These are phyloP conservation scores for Rosa lucieae DNA, from an alignment of 306 rosid species.

Conservation along the genomic window DNA sequence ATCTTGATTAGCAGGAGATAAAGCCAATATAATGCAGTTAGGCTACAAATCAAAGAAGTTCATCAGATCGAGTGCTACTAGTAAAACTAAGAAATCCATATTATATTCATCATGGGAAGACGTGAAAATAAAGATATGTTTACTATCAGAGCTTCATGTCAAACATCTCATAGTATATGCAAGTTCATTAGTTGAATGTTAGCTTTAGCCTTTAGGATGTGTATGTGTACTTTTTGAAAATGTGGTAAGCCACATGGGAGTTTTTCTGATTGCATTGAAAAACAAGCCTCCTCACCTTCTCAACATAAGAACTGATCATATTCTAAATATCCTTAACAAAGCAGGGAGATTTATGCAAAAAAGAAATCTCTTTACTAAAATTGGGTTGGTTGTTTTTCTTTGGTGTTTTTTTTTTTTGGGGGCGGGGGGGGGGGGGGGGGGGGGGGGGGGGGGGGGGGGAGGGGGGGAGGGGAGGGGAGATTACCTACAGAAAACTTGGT, in stretches of 20 bases:
- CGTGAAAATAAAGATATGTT: no score
- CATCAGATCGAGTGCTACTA: no score
- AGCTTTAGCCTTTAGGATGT: background rate
- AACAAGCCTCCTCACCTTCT: slow-evolving; percentile 62
- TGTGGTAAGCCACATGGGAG: background rate
- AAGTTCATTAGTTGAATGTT: background rate
- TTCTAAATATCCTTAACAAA: slow-evolving; percentile 87
- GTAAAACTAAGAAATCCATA: no score
- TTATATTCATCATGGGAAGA: no score
- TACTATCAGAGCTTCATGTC: no score
- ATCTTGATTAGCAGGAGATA: no score
- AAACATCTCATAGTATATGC: no score
- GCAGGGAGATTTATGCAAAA: slow-evolving; percentile 28
- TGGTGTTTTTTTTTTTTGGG: no score
- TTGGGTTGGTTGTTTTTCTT: no score
- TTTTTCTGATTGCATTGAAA: background rate
- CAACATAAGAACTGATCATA: slow-evolving; percentile 47
- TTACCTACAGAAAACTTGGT: slow-evolving; percentile 99
- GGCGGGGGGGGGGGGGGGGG: background rate
- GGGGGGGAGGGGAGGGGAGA: slow-evolving; percentile 8
- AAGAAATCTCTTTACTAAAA: slow-evolving; percentile 11
- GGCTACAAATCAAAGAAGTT: no score
- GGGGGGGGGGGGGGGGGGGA: no score
- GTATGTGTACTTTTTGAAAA: background rate
- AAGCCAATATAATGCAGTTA: no score